Evolutionary conservation across 169 alveolate species (phyloP).

Genomic region (Cryptosporidium bovis): DNA sequence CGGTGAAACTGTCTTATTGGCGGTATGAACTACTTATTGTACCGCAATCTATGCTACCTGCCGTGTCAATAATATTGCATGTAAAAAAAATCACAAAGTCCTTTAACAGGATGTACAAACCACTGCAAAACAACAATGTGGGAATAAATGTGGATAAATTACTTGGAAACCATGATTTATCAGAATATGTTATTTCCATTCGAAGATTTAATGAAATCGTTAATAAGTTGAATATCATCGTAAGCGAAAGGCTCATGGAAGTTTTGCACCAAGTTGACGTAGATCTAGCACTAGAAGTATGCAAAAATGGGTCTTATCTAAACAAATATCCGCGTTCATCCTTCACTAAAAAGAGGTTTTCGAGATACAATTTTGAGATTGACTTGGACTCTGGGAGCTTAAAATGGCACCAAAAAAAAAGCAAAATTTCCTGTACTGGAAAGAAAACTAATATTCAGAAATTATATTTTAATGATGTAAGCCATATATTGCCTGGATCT

Average conservation of each 20-base stretch:
- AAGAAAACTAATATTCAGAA: conserved; percentile 10
- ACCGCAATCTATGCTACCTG: conserved; percentile 71
- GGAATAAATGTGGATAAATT: conserved; percentile 40
- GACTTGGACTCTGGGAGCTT: conserved; percentile 69
- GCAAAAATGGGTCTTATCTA: conserved; percentile 61
- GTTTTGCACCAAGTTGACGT: conserved; percentile 45
- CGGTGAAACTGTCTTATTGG: conserved; percentile 27
- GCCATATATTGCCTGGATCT: conserved; percentile 70
- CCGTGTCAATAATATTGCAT: conserved; percentile 51
- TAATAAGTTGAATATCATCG: conserved; percentile 52
- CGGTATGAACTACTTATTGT: conserved; percentile 8
- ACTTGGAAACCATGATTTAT: conserved; percentile 69
- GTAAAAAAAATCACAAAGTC: not conserved
- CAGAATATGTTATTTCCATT: conserved; percentile 54
- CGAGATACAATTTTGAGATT: conserved; percentile 49
- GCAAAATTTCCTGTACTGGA: not conserved
- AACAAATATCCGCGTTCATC: conserved; percentile 35
- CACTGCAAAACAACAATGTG: conserved; percentile 41
- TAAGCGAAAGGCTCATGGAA: conserved; percentile 46
- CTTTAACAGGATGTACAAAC: conserved; percentile 16
- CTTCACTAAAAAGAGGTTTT: conserved; percentile 10
- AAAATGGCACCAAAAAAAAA: conserved; percentile 50
- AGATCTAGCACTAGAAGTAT: conserved; percentile 63
- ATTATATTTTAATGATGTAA: conserved; percentile 65
- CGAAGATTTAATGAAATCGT: conserved; percentile 47